A percentile compares a stretch with the other conserved stretches of the same genome.
Evolutionary conservation across 1,139 yeast genomes (phyloP).

Genomic region (Saccharomyces pastorianus): DNA sequence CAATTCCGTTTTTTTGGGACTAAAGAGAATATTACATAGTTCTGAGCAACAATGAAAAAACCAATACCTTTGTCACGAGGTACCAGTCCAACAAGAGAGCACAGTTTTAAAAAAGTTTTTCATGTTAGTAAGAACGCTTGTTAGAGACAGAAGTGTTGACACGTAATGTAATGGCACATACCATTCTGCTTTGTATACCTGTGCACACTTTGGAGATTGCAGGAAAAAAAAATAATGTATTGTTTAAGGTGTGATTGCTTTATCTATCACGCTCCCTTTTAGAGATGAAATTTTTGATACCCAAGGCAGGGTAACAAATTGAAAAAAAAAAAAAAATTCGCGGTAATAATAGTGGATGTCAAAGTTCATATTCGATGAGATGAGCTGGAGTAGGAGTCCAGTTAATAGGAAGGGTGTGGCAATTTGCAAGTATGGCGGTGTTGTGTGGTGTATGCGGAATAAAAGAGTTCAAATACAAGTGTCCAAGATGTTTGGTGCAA

Average conservation of each 20-base stretch:
- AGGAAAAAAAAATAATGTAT: background rate
- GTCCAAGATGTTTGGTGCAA: conserved; percentile 66
- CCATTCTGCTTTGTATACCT: background rate
- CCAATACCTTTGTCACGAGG: background rate
- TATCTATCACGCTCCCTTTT: conserved; percentile 1
- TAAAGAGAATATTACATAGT: conserved; percentile 2
- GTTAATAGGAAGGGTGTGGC: background rate
- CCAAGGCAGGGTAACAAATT: background rate
- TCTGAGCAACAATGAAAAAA: background rate
- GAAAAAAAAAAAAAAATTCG: conserved; percentile 1
- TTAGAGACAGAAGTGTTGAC: background rate
- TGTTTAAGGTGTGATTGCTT: background rate
- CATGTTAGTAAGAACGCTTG: background rate
- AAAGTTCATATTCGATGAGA: background rate
- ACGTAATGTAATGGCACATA: background rate
- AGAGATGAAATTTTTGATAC: background rate
- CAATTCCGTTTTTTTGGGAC: conserved; percentile 32
- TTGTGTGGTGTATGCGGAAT: conserved; percentile 47
- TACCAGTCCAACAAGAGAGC: background rate
- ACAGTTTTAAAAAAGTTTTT: background rate
- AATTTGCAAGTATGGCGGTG: background rate
- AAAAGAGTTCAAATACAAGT: conserved; percentile 53
- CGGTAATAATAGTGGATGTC: background rate
- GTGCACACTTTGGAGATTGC: background rate
- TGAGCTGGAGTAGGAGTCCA: background rate